Percentiles rank a stretch among this genome's conserved stretches.
These are phyloP conservation scores for Parietaria judaica DNA, from an alignment of 306 rosid genomes.

Conservation along the genomic window DNA sequence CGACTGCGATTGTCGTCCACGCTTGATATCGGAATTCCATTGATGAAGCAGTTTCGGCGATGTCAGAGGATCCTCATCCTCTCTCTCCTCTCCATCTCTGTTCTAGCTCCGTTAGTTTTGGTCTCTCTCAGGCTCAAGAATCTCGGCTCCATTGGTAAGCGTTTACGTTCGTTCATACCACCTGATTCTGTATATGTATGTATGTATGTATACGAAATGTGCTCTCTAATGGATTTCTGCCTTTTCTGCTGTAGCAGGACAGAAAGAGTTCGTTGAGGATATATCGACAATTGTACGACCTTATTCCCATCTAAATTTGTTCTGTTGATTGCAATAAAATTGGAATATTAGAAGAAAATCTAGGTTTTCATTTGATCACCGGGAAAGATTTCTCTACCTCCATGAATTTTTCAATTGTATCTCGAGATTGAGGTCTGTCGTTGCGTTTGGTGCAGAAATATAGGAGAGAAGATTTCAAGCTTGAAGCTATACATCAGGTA, in stretches of 20 bases:
- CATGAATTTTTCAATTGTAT: background rate
- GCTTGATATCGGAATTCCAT: constrained; percentile 34
- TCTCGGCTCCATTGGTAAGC: constrained; percentile 40
- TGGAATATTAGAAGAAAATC: background rate
- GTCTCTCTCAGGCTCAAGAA: constrained; percentile 45
- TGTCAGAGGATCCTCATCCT: constrained; percentile 91
- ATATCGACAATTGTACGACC: constrained; percentile 63
- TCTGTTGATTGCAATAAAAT: constrained; percentile 11
- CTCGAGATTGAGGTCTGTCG: constrained; percentile 21
- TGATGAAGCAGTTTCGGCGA: constrained; percentile 72
- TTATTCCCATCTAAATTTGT: constrained; percentile 19
- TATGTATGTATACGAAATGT: background rate
- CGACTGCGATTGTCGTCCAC: constrained; percentile 10
- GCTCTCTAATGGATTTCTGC: constrained; percentile 17
- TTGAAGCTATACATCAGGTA: constrained; percentile 75
- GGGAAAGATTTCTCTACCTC: background rate
- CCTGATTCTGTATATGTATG: background rate
- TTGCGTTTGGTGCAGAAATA: constrained; percentile 61
- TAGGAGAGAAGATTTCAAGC: constrained; percentile 44
- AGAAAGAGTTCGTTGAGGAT: constrained; percentile 57
- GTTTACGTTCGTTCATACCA: background rate
- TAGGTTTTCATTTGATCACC: constrained; percentile 2
- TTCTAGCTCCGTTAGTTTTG: constrained; percentile 67
- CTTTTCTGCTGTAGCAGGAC: constrained; percentile 40
- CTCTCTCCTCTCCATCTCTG: constrained; percentile 67